Base-by-base conservation (phyloP, 495 filamentous ascomycete genomes). In the Penicillium subrubescens region DNA sequence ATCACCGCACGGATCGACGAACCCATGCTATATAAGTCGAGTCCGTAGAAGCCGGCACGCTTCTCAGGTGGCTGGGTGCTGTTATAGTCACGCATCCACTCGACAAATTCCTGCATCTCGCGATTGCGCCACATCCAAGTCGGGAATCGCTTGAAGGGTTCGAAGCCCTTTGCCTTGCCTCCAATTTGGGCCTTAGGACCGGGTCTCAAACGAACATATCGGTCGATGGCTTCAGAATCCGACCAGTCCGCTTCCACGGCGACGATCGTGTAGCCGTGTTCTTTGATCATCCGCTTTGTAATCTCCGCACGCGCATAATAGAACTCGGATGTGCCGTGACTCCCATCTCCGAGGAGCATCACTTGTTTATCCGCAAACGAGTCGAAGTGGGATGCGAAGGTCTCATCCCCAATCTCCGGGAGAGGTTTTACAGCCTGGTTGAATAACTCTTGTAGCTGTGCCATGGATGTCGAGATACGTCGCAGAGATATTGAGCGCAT, bases 51-150 rank as follows among this genome's bases (percentile, higher is more conserved):
- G 0, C 83, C 84, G 1, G 73, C 79, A 3, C 77, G 73, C 8
- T 75, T 68, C n/a, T 77, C 70, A 3, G 63, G 37, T 11, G 78
- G 69, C 2, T 71, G 63, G 0, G 61, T 63, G 1, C 70, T 59
- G 62, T 88, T 87, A 60, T 74, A 77, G 19, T 76, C 59, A 6
- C 83, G 74, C 70, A 87, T 72, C 86, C 85, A 88, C 64, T 87
- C 84, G n/a, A 84, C 79, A 19, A 88, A 81, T 0, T 78, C 71
- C 25, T 85, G 83, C 67, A 84, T 82, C 64, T 87, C 84, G 27
- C 67, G 64, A 59, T 87, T 87, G 12, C 84, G 77, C 86, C 86
- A 88, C 85, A 87, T 87, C 85, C 85, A 88, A 5, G 82, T 85
- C 25, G 86, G 85, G 48, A 87, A 88, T 19, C 84, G 71, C 55